These are phyloP conservation scores for Spergularia bocconei DNA, from an alignment of 148 eudicot species.

Conservation along the genomic window DNA sequence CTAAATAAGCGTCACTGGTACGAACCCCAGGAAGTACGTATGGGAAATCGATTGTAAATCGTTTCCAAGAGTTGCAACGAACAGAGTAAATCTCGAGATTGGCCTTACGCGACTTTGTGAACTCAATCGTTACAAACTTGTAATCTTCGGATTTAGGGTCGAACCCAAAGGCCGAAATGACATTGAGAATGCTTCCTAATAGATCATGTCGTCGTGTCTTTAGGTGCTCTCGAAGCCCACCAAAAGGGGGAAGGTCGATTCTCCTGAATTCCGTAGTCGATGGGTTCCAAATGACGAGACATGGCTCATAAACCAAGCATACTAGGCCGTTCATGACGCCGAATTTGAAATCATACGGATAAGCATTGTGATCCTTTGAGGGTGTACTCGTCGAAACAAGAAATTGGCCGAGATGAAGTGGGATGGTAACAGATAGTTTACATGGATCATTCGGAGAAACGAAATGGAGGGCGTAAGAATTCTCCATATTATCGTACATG, in stretches of 20 bases:
- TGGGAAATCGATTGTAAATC: not conserved
- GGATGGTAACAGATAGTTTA: no score
- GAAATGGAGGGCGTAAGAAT: no score
- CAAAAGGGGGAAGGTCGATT: not conserved
- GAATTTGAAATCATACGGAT: no score
- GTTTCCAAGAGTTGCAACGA: not conserved
- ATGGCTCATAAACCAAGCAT: conserved; percentile 1
- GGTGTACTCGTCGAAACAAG: no score
- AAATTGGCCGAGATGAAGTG: no score
- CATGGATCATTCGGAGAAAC: no score
- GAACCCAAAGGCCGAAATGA: conserved; percentile 9
- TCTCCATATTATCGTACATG: no score
- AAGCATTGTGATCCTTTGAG: no score
- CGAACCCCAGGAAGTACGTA: not conserved
- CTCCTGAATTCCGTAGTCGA: not conserved
- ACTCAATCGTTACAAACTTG: not conserved
- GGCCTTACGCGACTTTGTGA: not conserved
- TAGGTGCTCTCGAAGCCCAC: no score
- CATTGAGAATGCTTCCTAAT: no score
- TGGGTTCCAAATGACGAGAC: conserved; percentile 5
- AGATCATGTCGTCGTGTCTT: no score
- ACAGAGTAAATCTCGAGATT: not conserved
- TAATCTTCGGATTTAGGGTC: conserved; percentile 8
- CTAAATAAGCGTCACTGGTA: not conserved
- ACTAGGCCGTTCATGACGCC: no score